Evolutionary conservation across 805 yeast genomes (phyloP).

Genomic region (Sugiyamaella qingdaonensis): DNA sequence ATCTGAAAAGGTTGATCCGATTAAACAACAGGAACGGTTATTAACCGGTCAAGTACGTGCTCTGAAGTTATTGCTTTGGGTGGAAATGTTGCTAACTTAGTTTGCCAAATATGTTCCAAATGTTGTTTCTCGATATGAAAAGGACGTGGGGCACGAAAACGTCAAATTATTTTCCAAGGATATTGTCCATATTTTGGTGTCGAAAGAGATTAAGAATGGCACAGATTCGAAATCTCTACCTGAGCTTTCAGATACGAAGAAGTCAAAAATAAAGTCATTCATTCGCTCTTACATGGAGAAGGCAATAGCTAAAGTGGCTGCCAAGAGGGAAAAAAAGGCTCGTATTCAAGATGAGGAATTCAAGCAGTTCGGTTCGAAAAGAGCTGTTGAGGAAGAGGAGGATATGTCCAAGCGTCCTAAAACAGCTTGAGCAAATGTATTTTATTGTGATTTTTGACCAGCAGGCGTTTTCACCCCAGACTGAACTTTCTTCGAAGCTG

Average conservation of each 20-base stretch:
- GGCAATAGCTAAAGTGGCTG: constrained; percentile 15
- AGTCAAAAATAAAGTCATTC: constrained; percentile 64
- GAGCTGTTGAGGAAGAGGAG: not conserved
- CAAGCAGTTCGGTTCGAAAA: constrained; percentile 1
- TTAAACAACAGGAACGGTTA: constrained; percentile 8
- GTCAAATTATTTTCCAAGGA: constrained; percentile 77
- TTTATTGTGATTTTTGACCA: no score
- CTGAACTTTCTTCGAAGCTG: no score
- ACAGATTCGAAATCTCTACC: constrained; percentile 37
- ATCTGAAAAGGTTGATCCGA: constrained; percentile 6
- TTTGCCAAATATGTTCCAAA: constrained; percentile 82
- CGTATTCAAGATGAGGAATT: not conserved
- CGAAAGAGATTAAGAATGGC: constrained; percentile 56
- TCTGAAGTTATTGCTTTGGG: not conserved
- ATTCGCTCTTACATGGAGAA: constrained; percentile 33
- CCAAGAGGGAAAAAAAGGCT: constrained; percentile 9
- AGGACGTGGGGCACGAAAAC: constrained; percentile 65
- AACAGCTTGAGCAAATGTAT: not conserved
- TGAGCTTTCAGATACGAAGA: constrained; percentile 60
- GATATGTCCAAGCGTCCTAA: not conserved
- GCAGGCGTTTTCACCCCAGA: no score
- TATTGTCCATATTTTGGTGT: constrained; percentile 59
- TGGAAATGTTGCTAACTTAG: not conserved
- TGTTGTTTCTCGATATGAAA: constrained; percentile 59
- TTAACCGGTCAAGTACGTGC: not conserved